These are phyloP conservation scores for Chernovozyma aurita DNA, from an alignment of 1,139 yeast species.

Conservation along the genomic window DNA sequence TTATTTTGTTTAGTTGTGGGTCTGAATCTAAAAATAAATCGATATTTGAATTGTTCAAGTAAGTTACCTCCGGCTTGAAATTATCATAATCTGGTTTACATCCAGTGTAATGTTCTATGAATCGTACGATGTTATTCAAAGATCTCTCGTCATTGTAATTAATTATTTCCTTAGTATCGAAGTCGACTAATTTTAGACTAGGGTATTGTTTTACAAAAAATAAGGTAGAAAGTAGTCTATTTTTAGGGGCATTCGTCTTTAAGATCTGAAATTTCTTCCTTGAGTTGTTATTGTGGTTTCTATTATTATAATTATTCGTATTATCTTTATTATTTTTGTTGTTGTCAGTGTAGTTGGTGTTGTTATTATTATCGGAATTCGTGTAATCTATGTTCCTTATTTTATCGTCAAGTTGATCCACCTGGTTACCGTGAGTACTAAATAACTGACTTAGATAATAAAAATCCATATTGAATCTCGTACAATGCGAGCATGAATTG, in stretches of 20 bases:
- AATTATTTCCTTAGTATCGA: conserved; percentile 22
- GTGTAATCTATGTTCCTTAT: too few species aligned
- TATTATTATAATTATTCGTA: too few species aligned
- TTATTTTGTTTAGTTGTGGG: conserved; percentile 14
- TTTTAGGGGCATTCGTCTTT: conserved; percentile 25
- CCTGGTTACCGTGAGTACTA: too few species aligned
- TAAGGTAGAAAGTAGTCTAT: conserved; percentile 18
- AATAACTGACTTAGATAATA: conserved; percentile 26
- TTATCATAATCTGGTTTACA: conserved; percentile 19
- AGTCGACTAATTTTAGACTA: conserved; percentile 27
- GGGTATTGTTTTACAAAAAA: conserved; percentile 31
- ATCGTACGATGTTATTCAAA: conserved; percentile 21
- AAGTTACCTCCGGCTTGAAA: conserved; percentile 12
- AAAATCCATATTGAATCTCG: conserved; percentile 31
- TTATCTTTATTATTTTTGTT: too few species aligned
- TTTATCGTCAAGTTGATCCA: too few species aligned
- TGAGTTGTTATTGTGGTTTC: too few species aligned
- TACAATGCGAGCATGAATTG: conserved; percentile 35
- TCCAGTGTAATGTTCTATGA: conserved; percentile 13
- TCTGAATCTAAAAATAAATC: conserved; percentile 7
- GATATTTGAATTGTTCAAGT: conserved; percentile 4
- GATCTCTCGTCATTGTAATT: conserved; percentile 20
- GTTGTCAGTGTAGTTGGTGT: too few species aligned
- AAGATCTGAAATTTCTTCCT: conserved; percentile 30
- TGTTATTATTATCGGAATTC: too few species aligned